These are phyloP conservation scores for Phytophthora hibernalis DNA, from an alignment of 352 stramenopile genomes.

Conservation along the genomic window DNA sequence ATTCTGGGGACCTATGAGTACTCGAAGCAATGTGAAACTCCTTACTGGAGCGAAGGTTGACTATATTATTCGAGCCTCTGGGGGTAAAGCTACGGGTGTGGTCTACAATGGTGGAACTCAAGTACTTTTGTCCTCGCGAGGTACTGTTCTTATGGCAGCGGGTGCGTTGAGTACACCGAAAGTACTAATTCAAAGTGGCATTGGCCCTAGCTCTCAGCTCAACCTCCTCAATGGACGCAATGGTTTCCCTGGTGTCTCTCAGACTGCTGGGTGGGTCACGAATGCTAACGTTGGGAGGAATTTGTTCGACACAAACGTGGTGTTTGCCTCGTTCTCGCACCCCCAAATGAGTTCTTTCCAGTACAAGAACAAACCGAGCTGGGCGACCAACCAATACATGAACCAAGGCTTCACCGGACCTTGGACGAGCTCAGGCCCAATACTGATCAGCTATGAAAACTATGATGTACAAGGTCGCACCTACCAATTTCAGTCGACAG, in stretches of 20 bases:
- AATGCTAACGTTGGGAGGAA: constrained; percentile 62
- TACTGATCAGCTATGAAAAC: constrained; percentile 66
- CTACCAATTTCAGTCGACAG: constrained; percentile 68
- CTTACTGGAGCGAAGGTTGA: constrained; percentile 50
- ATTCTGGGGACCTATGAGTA: constrained; percentile 54
- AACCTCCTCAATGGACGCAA: constrained; percentile 40
- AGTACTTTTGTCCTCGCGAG: constrained; percentile 40
- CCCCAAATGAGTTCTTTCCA: constrained; percentile 57
- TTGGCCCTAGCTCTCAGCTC: constrained; percentile 68
- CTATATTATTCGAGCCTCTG: constrained; percentile 49
- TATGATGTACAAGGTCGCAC: constrained; percentile 51
- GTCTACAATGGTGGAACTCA: constrained; percentile 52
- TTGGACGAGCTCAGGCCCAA: constrained; percentile 50
- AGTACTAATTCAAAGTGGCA: constrained; percentile 78
- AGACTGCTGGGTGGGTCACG: constrained; percentile 41
- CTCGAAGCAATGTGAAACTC: constrained; percentile 56
- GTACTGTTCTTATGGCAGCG: constrained; percentile 71
- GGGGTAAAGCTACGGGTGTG: constrained; percentile 50
- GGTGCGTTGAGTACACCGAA: constrained; percentile 78
- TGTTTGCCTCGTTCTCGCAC: constrained; percentile 57
- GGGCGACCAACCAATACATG: constrained; percentile 62
- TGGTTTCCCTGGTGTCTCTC: constrained; percentile 54
- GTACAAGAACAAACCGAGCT: constrained; percentile 38
- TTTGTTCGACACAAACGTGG: constrained; percentile 63
- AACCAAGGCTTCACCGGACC: constrained; percentile 39